Base-by-base conservation (phyloP, 2,329 filamentous ascomycete species). In the Pseudonectria foliicola region DNA sequence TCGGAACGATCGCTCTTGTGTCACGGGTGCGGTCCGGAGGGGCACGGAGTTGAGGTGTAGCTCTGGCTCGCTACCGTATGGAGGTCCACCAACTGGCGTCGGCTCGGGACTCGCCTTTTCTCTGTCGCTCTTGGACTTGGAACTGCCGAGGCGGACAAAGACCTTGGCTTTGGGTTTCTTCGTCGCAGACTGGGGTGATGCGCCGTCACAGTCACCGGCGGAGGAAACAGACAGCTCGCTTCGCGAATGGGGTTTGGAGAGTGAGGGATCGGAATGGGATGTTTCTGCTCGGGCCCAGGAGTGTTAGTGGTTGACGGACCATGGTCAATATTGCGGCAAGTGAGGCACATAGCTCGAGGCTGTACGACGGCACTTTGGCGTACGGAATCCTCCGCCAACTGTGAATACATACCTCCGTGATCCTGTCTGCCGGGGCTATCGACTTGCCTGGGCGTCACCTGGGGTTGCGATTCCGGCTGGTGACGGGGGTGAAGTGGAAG, bases 1-100 rank as follows among this genome's bases (percentile, higher is more conserved):
- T 46, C 76, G 74, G 49, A 81, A 78, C 3, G 78, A 71, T 47
- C 80, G 75, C 37, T 88, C 85, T 48, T 77, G 73, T 25, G 61
- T 73, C 24, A 79, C 59, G 2, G 82, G 77, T 8, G 83, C 75
- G 2, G 80, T 80, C 54, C 72, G 80, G 34, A 78, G 63, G 25
- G 59, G 50, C 7, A 55, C 43, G 24, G 49, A 48, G 36, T 50
- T 55, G 29, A 60, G 56, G 34, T 54, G 38, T 5, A 49, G 24
- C 27, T 57, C 45, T 31, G 49, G 47, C 29, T 54, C 54, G 40
- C 48, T 52, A 7, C 49, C 38, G 27, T 33, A 15, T 15, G 27
- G 31, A 21, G 47, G 40, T 14, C 44, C 38, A 13, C 45, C 45
- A 15, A 40, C 42, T n/a, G 54, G 50, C 30, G 53, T 49, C 28